Percentiles rank a stretch among this genome's conserved stretches.
Evolutionary conservation across 2,329 filamentous ascomycete species (phyloP).

Genomic region (Trichoderma brevicompactum): DNA sequence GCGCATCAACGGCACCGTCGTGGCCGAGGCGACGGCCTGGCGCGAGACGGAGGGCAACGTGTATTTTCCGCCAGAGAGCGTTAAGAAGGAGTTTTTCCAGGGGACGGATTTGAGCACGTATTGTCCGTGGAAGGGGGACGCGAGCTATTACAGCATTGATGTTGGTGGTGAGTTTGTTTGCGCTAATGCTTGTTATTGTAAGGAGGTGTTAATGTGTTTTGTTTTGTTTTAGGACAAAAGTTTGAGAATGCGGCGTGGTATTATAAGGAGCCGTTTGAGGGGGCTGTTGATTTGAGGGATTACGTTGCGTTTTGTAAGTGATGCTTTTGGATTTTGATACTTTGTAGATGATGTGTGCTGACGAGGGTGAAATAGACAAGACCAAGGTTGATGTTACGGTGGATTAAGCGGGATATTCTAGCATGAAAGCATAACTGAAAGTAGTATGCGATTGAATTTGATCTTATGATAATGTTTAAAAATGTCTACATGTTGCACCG

Average conservation of each 20-base stretch:
- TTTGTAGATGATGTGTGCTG: constrained; percentile 13
- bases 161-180: constrained; percentile 47
- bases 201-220: neutral
- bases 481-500: no score
- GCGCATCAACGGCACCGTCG: constrained; percentile 51
- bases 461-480: neutral
- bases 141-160: constrained; percentile 60
- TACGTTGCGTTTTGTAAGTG: constrained; percentile 63
- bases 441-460: neutral
- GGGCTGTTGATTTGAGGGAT: constrained; percentile 56
- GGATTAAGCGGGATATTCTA: constrained; percentile 6
- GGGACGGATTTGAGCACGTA: constrained; percentile 52
- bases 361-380: constrained; percentile 39
- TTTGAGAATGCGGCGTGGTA: constrained; percentile 63
- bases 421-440: neutral
- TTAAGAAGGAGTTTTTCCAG: constrained; percentile 51
- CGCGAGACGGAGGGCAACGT: constrained; percentile 63
- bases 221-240: constrained; percentile 47
- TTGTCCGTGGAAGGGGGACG: constrained; percentile 62
- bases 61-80: constrained; percentile 55
- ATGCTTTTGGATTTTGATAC: no score
- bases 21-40: constrained; percentile 57
- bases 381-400: constrained; percentile 40
- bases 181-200: neutral
- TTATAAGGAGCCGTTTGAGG: constrained; percentile 55